These are phyloP conservation scores for Saccharomyces pastorianus DNA, from an alignment of 1,139 yeast genomes.

Conservation along the genomic window DNA sequence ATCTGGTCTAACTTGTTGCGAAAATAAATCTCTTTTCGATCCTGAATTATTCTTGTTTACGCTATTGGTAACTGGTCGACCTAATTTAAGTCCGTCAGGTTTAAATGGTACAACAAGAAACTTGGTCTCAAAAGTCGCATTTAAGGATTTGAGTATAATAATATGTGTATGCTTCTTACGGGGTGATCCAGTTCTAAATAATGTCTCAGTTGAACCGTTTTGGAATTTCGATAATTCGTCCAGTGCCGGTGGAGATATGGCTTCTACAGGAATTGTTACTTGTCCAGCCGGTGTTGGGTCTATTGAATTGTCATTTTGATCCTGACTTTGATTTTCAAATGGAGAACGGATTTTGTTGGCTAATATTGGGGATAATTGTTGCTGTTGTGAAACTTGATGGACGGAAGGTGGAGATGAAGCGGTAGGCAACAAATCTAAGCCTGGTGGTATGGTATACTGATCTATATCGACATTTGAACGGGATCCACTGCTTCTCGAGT, in stretches of 20 bases:
- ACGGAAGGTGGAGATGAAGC: neutral
- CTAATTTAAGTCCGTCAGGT: slow-evolving; percentile 79
- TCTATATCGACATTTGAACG: slow-evolving; percentile 12
- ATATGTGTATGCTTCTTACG: slow-evolving; percentile 34
- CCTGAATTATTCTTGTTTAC: neutral
- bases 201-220: slow-evolving; percentile 4
- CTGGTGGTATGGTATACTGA: neutral
- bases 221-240: slow-evolving; percentile 1
- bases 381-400: neutral
- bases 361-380: neutral
- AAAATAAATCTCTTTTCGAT: slow-evolving; percentile 30
- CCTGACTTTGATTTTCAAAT: neutral
- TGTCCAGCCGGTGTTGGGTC: neutral
- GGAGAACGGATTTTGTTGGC: neutral
- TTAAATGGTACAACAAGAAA: slow-evolving; percentile 65
- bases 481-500: slow-evolving; percentile 29
- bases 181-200: neutral
- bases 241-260: neutral
- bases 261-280: neutral
- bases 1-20: slow-evolving; percentile 40
- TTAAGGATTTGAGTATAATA: slow-evolving; percentile 62
- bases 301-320: neutral
- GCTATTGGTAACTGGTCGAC: slow-evolving; percentile 61
- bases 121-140: slow-evolving; percentile 74
- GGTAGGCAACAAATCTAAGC: neutral